phyloP scores from a whole-genome alignment of 495 filamentous ascomycete species.

The Tuber indicum region DNA sequence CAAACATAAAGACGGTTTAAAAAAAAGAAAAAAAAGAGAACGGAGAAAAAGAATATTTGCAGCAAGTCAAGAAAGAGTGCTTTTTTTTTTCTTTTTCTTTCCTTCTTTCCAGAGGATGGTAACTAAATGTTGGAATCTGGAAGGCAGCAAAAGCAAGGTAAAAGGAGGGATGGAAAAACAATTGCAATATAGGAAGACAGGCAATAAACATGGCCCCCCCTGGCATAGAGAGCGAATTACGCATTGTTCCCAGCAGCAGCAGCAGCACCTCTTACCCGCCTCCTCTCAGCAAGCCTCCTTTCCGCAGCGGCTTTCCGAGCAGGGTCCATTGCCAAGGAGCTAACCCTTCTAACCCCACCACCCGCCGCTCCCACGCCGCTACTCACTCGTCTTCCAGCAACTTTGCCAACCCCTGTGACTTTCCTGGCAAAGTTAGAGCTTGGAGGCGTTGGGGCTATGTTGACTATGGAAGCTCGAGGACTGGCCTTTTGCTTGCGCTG shows the following conservation, averaged over 20 bases:
- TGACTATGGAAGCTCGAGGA: conserved; percentile 32
- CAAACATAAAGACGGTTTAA: background rate
- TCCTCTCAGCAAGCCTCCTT: conserved; percentile 35
- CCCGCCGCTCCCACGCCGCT: conserved; percentile 11
- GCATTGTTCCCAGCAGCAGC: conserved; percentile 8
- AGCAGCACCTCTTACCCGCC: conserved; percentile 19
- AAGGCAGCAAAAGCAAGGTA: background rate
- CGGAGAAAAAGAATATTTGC: background rate
- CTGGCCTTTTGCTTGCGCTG: conserved; percentile 32
- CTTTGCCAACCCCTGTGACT: conserved; percentile 26
- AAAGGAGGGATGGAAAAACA: background rate
- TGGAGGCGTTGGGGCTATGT: conserved; percentile 23
- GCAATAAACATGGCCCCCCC: background rate
- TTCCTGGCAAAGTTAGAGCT: conserved; percentile 18
- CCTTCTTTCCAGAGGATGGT: background rate
- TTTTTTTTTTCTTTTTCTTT: background rate
- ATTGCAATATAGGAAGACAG: background rate
- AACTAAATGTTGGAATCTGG: background rate
- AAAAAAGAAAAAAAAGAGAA: background rate
- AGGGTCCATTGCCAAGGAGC: conserved; percentile 26
- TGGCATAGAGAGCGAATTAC: background rate
- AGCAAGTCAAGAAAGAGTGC: background rate
- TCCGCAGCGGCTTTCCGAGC: conserved; percentile 32
- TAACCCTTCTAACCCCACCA: background rate
- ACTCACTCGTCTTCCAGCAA: conserved; percentile 18